Evolutionary conservation across 805 yeast species (phyloP), one percentile per base, ranked within the genome.

Genomic region (Wickerhamiella cacticola): DNA sequence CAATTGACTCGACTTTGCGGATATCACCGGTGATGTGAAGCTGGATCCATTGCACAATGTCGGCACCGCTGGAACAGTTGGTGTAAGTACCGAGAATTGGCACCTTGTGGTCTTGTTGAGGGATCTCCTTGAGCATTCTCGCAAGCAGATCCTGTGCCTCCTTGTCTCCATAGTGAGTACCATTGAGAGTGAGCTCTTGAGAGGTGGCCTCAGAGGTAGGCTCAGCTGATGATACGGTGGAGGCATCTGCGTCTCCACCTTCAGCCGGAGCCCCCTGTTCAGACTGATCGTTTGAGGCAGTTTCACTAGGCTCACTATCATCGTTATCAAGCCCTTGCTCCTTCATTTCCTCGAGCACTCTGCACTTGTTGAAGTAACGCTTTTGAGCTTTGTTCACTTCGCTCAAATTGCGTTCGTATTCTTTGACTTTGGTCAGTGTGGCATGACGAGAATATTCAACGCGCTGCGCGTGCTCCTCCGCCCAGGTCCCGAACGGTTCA

Each of bases 291-390:
- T 26, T 35, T 3, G 29, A 16, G 43, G 15, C 43, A 33, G 43
- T 48, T 15, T 36, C 34, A 12, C 39, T 40, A 18, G 48, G 43
- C 28, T 42, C 31, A n/a, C 44, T 42, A 4, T 51, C 41, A 18
- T 48, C 55, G 19, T 45, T 35, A 10, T 46, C 52, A 34, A 2
- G 41, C 19, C 19, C 36, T 12, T 23, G 44, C 9, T 52, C 53
- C 4, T 71, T 75, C 57, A 76, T 71, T 48, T 80, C 84, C 60
- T 84, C 94, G 46, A 82, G 68, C 51, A 76, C 66, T 45, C 94
- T 68, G 62, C 92, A 83, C 59, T 80, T 81, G 63, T 79, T 82
- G 69, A 81, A 83, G 61, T 85, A 85, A 49, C 72, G 73, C 62
- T 75, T 78, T 60, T 78, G 85, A 39, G 69, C 57, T 52, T 74